Evolutionary conservation across 805 yeast genomes (phyloP), one percentile per base, ranked within the genome.

Genomic region (Ogataea paradorogensis): DNA sequence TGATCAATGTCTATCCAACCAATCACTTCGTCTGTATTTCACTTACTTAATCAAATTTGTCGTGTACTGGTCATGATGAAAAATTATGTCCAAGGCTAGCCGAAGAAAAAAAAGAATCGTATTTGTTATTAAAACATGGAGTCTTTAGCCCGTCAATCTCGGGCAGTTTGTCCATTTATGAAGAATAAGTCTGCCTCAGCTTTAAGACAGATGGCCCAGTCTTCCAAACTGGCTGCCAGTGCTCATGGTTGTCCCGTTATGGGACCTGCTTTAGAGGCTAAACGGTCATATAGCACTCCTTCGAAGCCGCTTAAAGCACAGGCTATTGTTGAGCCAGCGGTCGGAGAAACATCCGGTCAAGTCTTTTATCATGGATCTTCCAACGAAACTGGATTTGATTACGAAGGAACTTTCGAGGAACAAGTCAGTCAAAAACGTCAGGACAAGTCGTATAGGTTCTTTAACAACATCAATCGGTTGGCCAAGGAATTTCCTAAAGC

Each of bases 381-480:
- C 16, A 66, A 72, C 20, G 87, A 80, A 45, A 33, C 63, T 2
- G 33, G 74, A 1, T 88, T 82, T 63, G 91, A 86, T 61, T 90
- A 80, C 63, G 73, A 78, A 35, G 85, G 85, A 2, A 72, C 78
- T 50, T 80, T 88, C 59, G 74, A 75, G 43, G 61, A 63, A 33
- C 93, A 89, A 54, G 69, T 93, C 45, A 62, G 70, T 43, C 76
- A 75, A 58, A 93, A 93, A 69, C 80, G 95, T 61, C 52, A 68
- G 35, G 99, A 93, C 70, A 87, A 85, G 63, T 88, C 97, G 15
- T 93, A 93, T 67, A 83, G 99, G 55, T 91, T 77, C 65, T 93
- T 93, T 76, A 93, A 93, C 77, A 93, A 93, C 73, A 89, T 93
- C 70, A 93, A 93, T 72, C 82, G 99, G 53, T 73, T 93, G 53